These are phyloP conservation scores for Phytopythium mirpurense DNA, from an alignment of 352 stramenopile genomes.

Conservation along the genomic window DNA sequence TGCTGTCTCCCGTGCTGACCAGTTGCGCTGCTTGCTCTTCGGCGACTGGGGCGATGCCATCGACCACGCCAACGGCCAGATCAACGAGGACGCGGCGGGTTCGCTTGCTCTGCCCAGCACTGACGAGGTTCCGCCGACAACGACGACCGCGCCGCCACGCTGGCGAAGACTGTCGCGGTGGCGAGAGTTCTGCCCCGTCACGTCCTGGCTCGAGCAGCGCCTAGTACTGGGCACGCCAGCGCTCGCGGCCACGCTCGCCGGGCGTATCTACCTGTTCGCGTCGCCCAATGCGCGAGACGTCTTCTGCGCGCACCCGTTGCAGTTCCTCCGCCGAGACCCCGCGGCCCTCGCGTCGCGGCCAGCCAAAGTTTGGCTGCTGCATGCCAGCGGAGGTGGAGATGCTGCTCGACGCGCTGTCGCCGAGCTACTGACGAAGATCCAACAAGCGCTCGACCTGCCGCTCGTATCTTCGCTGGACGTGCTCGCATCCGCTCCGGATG, in stretches of 20 bases:
- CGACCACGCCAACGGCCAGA: conserved; percentile 6
- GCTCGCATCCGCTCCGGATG: not conserved
- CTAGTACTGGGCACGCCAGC: conserved; percentile 31
- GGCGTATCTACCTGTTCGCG: conserved; percentile 49
- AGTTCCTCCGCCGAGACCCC: conserved; percentile 35
- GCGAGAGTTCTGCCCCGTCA: conserved; percentile 60
- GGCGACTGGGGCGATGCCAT: conserved; percentile 40
- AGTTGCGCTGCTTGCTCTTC: conserved; percentile 59
- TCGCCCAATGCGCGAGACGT: conserved; percentile 20
- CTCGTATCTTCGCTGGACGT: not conserved
- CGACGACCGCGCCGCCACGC: not conserved
- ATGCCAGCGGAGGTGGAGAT: not conserved
- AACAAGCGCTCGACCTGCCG: not conserved
- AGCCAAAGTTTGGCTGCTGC: conserved; percentile 34
- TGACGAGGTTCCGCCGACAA: conserved; percentile 2
- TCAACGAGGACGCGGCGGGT: conserved; percentile 5
- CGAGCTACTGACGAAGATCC: not conserved
- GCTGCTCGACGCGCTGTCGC: not conserved
- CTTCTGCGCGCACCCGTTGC: conserved; percentile 40
- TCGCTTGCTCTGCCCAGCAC: conserved; percentile 17
- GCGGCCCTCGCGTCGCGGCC: conserved; percentile 9
- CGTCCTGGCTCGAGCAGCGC: conserved; percentile 17
- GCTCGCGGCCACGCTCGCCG: conserved; percentile 36
- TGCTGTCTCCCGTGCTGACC: conserved; percentile 28
- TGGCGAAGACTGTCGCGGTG: conserved; percentile 37